Percentiles rank a stretch among this genome's conserved stretches.
These are phyloP conservation scores for Rugonectria rugulosa DNA, from an alignment of 2,329 filamentous ascomycete genomes.

Conservation along the genomic window DNA sequence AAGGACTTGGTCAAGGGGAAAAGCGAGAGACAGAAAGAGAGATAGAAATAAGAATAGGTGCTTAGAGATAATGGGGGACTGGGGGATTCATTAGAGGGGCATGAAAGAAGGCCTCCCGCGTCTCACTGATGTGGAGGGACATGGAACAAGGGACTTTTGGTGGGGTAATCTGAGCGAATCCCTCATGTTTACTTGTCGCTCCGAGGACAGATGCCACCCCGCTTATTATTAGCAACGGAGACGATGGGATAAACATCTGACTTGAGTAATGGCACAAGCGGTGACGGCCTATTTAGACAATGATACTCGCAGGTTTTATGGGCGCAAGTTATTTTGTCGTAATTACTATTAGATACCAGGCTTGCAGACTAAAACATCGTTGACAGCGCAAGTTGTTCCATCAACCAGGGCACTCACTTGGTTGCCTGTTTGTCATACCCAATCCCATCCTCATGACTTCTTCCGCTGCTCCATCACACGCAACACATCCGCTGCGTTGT, in stretches of 20 bases:
- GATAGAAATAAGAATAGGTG: background rate
- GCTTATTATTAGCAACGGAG: background rate
- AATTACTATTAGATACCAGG: too few relatives aligned
- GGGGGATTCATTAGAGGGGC: constrained; percentile 2
- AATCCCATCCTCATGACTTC: constrained; percentile 34
- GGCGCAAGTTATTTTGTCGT: too few relatives aligned
- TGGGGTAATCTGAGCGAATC: constrained; percentile 7
- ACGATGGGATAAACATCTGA: background rate
- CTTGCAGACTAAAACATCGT: too few relatives aligned
- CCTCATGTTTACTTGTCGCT: too few relatives aligned
- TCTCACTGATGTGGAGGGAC: constrained; percentile 6
- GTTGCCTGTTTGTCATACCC: too few relatives aligned
- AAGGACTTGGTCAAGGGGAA: too few relatives aligned
- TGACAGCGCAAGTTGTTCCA: too few relatives aligned
- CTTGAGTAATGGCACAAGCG: too few relatives aligned
- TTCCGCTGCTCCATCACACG: constrained; percentile 73
- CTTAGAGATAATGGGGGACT: constrained; percentile 2
- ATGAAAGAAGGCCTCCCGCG: background rate
- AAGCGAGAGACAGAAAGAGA: too few relatives aligned
- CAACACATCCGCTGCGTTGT: constrained; percentile 83
- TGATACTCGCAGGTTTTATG: too few relatives aligned
- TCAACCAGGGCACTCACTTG: too few relatives aligned
- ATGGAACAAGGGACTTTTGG: background rate
- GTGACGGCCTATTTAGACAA: background rate
- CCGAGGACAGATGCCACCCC: too few relatives aligned